Evolutionary conservation across 2,329 filamentous ascomycete genomes (phyloP), one percentile per base, ranked within the genome.

Genomic region (Arthrobotrys iridis): DNA sequence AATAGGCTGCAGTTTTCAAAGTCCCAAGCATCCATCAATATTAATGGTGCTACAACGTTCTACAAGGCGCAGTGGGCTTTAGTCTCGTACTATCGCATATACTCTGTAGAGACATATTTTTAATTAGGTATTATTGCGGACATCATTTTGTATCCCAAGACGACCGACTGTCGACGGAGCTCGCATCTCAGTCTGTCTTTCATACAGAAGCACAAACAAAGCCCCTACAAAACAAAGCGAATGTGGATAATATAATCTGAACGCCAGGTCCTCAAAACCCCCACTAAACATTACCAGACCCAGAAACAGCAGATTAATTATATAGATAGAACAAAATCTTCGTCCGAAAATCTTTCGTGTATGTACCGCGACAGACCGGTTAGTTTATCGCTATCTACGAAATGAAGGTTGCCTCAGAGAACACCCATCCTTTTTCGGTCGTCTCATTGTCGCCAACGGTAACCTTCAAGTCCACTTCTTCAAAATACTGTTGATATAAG

Each of bases 341-440:
- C 20, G 50, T 41, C 28, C 40, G 18, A 28, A 22, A 50, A 43
- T 15, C 22, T 37, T 37, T 37, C 28, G 28, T 33, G 6, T 55
- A 55, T 55, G 30, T 55, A 55, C 50, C 28, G 18, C 26, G 26
- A 18, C 65, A 18, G 20, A 10, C 24, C 18, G n/a, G 4, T 20
- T 37, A 22, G 46, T 10, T 26, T 52, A 20, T n/a, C 28, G 35
- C 35, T 37, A 62, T 33, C 65, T 68, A 90, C 60, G 91, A 93
- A 83, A 99, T 96, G 84, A 98, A 99, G n/a, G 93, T 97, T 1
- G 95, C 93, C 84, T 99, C 95, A 68, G 88, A 88, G 83, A 96
- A 96, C 64, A 96, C 83, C 50, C 84, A 85, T 52, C 95, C 95
- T 52, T 80, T 68, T 82, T 98, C 94, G 15, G 86, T 85, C 76